Percentiles rank a stretch among this genome's conserved stretches.
phyloP scores from a whole-genome alignment of 1,139 yeast species.

The Pichia sp. region DNA sequence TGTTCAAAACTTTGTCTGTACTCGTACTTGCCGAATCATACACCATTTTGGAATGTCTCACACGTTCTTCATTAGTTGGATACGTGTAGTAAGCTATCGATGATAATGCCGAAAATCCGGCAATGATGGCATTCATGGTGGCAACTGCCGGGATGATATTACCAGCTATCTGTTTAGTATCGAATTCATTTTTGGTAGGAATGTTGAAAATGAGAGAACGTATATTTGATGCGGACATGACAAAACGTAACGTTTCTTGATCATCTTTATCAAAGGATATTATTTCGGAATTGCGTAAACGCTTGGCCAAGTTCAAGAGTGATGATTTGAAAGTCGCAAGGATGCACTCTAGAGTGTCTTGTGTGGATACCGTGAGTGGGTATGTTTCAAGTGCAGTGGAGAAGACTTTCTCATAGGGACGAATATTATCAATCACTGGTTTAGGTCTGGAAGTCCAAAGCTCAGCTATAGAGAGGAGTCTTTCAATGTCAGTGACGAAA shows the following conservation, averaged over 20 bases:
- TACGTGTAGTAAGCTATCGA: constrained; percentile 49
- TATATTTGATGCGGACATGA: constrained; percentile 79
- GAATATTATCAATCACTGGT: constrained; percentile 35
- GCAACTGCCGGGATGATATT: constrained; percentile 98
- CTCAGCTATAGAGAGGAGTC: constrained; percentile 62
- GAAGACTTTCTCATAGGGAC: not conserved
- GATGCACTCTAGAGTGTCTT: constrained; percentile 64
- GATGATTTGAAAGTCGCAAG: constrained; percentile 52
- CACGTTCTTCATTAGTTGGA: constrained; percentile 18
- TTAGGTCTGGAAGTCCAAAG: constrained; percentile 68
- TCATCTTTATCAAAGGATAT: constrained; percentile 92
- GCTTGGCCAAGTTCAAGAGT: constrained; percentile 40
- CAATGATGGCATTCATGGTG: constrained; percentile 91
- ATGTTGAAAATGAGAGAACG: constrained; percentile 71
- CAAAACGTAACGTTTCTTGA: constrained; percentile 81
- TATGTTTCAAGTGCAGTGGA: not conserved
- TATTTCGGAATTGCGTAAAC: constrained; percentile 37
- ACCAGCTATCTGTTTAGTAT: constrained; percentile 91
- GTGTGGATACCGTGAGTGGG: constrained; percentile 34
- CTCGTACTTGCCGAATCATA: constrained; percentile 65
- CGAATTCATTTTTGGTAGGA: constrained; percentile 71
- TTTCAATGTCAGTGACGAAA: constrained; percentile 65
- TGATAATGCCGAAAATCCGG: constrained; percentile 77
- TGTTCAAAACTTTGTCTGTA: constrained; percentile 54
- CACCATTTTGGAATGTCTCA: constrained; percentile 41